Conservation (phyloP, 148 eudicot species). For the Camellia granthamiana region DNA sequence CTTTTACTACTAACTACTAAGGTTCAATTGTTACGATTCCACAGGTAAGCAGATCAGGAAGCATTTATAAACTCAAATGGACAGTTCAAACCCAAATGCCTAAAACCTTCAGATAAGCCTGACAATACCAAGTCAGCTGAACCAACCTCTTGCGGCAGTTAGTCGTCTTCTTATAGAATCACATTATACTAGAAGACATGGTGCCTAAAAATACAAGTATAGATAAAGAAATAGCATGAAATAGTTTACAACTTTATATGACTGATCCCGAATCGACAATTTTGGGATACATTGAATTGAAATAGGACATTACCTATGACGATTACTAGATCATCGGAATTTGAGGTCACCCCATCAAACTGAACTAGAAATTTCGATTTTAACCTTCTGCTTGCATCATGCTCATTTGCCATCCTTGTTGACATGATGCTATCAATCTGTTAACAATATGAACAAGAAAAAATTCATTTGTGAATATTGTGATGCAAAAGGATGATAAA, state of each 20-base stretch:
- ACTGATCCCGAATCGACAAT: not conserved
- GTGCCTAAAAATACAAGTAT: not conserved
- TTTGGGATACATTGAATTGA: not conserved
- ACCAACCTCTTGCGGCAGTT: too few species aligned
- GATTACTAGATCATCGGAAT: conserved; percentile 71
- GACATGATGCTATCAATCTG: conserved; percentile 98
- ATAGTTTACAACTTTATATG: not conserved
- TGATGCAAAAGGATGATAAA: too few species aligned
- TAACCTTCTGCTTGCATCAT: conserved; percentile 92
- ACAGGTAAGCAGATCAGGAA: too few species aligned
- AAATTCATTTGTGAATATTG: not conserved
- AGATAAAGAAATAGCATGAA: not conserved
- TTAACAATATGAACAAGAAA: conserved; percentile 14
- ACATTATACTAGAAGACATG: too few species aligned
- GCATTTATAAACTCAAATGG: too few species aligned
- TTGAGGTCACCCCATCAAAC: conserved; percentile 91
- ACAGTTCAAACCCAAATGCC: too few species aligned
- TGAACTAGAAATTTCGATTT: conserved; percentile 93
- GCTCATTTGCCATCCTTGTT: conserved; percentile 70
- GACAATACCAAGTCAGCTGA: too few species aligned
- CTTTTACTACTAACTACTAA: too few species aligned
- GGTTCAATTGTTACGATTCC: too few species aligned
- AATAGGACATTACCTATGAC: conserved; percentile 63
- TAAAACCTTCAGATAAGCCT: too few species aligned
- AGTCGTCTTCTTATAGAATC: too few species aligned